phyloP scores from a whole-genome alignment of 208 protist genomes.

The Porcisia deanei region DNA sequence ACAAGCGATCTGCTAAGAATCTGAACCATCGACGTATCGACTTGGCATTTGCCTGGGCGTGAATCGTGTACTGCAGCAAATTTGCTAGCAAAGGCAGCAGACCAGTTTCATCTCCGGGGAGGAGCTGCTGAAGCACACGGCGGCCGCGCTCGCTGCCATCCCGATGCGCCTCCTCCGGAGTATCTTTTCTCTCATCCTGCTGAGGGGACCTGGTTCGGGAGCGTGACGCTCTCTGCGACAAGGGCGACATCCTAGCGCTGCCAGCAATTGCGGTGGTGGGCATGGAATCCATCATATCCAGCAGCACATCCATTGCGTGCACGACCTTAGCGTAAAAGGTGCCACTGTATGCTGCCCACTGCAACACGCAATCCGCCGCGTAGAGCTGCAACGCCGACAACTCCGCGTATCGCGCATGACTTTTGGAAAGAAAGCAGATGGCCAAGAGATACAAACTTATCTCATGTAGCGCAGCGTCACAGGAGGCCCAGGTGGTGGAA shows the following conservation, averaged over 20 bases:
- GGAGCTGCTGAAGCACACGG: constrained; percentile 16
- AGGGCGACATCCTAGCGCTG: not conserved
- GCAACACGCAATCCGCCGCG: constrained; percentile 67
- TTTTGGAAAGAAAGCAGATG: constrained; percentile 32
- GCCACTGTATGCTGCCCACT: constrained; percentile 68
- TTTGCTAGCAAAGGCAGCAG: constrained; percentile 68
- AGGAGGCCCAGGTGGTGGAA: constrained; percentile 66
- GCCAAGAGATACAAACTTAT: constrained; percentile 58
- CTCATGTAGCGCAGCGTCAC: constrained; percentile 43
- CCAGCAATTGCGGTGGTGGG: not conserved
- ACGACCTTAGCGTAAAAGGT: constrained; percentile 73
- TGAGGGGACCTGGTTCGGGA: constrained; percentile 9
- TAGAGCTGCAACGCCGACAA: constrained; percentile 51
- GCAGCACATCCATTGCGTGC: constrained; percentile 31
- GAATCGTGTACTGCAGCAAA: constrained; percentile 51
- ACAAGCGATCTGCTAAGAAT: constrained; percentile 55
- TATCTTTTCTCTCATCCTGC: not conserved
- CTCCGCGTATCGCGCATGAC: constrained; percentile 24
- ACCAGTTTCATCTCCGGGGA: constrained; percentile 29
- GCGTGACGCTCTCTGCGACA: not conserved
- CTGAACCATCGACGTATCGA: constrained; percentile 68
- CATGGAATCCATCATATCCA: constrained; percentile 28
- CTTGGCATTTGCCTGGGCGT: constrained; percentile 58
- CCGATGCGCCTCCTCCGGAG: not conserved
- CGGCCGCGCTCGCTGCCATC: constrained; percentile 6